Evolutionary conservation across 2,329 filamentous ascomycete species (phyloP).

Genomic region (Emydomyces testavorans): DNA sequence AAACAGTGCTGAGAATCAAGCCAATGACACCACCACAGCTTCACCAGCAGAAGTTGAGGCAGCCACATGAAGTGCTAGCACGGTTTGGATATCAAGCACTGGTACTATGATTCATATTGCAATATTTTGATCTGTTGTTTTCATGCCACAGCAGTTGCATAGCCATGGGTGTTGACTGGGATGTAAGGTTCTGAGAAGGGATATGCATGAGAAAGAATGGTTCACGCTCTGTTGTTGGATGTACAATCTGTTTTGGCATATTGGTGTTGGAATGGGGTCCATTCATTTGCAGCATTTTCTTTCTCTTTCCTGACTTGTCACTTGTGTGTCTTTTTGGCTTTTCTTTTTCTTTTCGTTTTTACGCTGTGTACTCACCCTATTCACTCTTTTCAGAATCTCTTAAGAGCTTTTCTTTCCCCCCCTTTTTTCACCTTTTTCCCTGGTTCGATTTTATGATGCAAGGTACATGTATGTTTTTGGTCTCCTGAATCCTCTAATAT

Average conservation of each 20-base stretch:
- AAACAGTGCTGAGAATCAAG: constrained; percentile 3
- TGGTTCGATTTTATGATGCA: neutral
- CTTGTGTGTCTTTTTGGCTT: neutral
- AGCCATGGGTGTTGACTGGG: constrained; percentile 5
- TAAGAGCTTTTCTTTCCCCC: neutral
- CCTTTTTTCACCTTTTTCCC: neutral
- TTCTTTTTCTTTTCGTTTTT: neutral
- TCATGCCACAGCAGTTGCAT: constrained; percentile 8
- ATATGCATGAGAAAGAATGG: constrained; percentile 3
- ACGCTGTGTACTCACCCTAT: neutral
- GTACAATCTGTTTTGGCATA: constrained; percentile 7
- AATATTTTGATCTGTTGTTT: constrained; percentile 5
- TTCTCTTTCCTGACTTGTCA: neutral
- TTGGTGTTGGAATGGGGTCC: constrained; percentile 10
- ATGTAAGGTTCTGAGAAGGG: constrained; percentile 8
- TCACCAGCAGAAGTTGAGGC: neutral
- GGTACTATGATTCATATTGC: neutral
- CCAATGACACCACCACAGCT: neutral
- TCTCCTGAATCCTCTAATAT: neutral
- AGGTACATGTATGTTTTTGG: neutral
- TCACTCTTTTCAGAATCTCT: constrained; percentile 1
- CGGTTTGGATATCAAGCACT: neutral
- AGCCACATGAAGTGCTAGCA: constrained; percentile 6
- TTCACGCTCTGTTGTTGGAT: neutral
- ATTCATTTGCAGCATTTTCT: constrained; percentile 6